Evolutionary conservation across 257 asterid genomes (phyloP), one percentile per base, ranked within the genome.

Genomic region (Solanum ossicruentum): DNA sequence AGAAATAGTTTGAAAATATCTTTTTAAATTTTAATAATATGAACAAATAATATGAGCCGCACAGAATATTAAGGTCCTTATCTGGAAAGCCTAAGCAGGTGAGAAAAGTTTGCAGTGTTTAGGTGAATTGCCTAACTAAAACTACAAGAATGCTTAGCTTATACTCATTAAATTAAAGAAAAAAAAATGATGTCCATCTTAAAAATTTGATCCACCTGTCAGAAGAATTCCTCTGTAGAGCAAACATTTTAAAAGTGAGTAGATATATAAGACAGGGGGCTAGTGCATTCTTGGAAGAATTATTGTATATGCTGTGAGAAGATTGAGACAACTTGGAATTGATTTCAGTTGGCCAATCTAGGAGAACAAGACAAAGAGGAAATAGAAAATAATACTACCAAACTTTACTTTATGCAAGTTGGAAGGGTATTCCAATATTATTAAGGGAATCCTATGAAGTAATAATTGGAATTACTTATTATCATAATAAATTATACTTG

Each of bases 91-190:
- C 23, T 26, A 51, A 26, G 63, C 63, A 77, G 85, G 70, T 61
- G 58, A 72, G 32, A 72, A 55, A 84, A 83, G 63, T 80, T 86
- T 32, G 87, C 79, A 63, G 79, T 78, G 85, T 86, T 88, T 87
- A 84, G 90, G 91, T 87, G 87, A 88, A 88, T 88, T 87, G 72
- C 83, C 54, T 58, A 72, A 86, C 58, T 54, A 81, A 72, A 83
- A 82, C 32, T 32, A 75, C 58, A 47, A 45, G 58, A 12, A 73
- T 47, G 58, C 86, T 87, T 78, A 20, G 67, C 5, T 83, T 45
- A 72, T 32, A 82, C 70, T 86, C 80, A 54, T 82, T 73, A 56
- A 8, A 69, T 36, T 69, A 69, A 81, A 82, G 86, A 87, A 85
- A 82, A 10, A 21, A 66, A 58, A 84, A 85, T 88, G 80, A 79